phyloP scores from a whole-genome alignment of 75 land plant genomes.

The Larix kaempferi region DNA sequence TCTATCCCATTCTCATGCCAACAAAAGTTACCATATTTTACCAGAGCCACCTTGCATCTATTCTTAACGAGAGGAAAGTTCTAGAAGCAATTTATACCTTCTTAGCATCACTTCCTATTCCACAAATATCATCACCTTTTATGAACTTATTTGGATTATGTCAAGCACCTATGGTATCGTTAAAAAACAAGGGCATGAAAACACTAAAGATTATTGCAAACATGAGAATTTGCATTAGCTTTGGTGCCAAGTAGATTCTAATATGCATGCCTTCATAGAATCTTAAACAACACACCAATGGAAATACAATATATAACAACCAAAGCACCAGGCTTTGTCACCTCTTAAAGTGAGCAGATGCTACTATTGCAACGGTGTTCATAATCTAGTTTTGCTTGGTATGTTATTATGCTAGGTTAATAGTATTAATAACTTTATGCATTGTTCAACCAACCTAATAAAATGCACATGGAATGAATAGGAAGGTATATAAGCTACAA shows the following conservation, averaged over 20 bases:
- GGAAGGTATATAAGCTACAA: slow-evolving; percentile 74
- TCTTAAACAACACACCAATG: slow-evolving; percentile 69
- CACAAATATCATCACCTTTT: slow-evolving; percentile 95
- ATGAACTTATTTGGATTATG: slow-evolving; percentile 99
- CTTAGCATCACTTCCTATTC: slow-evolving; percentile 95
- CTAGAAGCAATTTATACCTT: slow-evolving; percentile 97
- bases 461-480: slow-evolving; percentile 99
- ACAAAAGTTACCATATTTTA: too few species aligned
- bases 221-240: slow-evolving; percentile 94
- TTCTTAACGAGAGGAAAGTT: too few species aligned
- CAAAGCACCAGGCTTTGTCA: slow-evolving; percentile 99
- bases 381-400: slow-evolving; percentile 89
- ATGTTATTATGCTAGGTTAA: slow-evolving; percentile 35
- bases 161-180: slow-evolving; percentile 99
- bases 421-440: slow-evolving; percentile 98
- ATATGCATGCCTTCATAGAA: slow-evolving; percentile 74
- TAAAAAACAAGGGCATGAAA: slow-evolving; percentile 94
- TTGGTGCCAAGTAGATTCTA: slow-evolving; percentile 94
- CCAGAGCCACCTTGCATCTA: too few species aligned
- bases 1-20: too few species aligned
- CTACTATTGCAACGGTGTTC: slow-evolving; percentile 97
- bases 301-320: slow-evolving; percentile 88
- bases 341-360: slow-evolving; percentile 96
- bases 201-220: slow-evolving; percentile 97
- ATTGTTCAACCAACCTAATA: slow-evolving; percentile 96